These are phyloP conservation scores for Cyberlindnera maritima DNA, from an alignment of 805 yeast species.

Conservation along the genomic window DNA sequence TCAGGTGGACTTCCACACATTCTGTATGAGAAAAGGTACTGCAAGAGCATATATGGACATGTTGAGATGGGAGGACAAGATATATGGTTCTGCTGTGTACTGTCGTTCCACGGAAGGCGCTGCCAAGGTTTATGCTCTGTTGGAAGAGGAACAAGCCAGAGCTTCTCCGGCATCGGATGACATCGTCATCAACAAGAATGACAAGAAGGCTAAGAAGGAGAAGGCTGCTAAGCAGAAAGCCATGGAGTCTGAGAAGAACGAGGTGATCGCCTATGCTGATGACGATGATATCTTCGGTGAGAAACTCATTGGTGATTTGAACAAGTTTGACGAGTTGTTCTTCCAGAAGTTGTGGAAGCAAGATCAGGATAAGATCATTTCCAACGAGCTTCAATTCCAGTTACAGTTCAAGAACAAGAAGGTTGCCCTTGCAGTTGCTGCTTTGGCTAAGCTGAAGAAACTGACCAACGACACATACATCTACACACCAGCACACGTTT, in stretches of 20 bases:
- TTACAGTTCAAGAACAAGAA: conserved; percentile 24
- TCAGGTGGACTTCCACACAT: conserved; percentile 92
- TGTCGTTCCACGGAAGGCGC: conserved; percentile 70
- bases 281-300: conserved; percentile 65
- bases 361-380: conserved; percentile 37
- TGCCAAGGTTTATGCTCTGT: conserved; percentile 42
- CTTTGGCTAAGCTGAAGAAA: conserved; percentile 22
- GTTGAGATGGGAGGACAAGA: conserved; percentile 76
- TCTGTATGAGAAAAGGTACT: conserved; percentile 88
- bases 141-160: conserved; percentile 29
- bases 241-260: conserved; percentile 49
- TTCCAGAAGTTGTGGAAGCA: conserved; percentile 39
- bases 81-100: conserved; percentile 69
- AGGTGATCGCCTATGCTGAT: conserved; percentile 37
- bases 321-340: conserved; percentile 42
- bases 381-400: conserved; percentile 25
- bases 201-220: conserved; percentile 55
- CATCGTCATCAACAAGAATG: conserved; percentile 37
- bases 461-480: conserved; percentile 21
- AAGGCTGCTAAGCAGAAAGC: conserved; percentile 41
- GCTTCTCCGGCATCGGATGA: conserved; percentile 12
- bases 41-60: conserved; percentile 77
- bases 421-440: conserved; percentile 23
- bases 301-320: conserved; percentile 40
- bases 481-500: conserved; percentile 19